Base-by-base conservation (phyloP, 2,329 filamentous ascomycete species). In the Diaporthe sp. region DNA sequence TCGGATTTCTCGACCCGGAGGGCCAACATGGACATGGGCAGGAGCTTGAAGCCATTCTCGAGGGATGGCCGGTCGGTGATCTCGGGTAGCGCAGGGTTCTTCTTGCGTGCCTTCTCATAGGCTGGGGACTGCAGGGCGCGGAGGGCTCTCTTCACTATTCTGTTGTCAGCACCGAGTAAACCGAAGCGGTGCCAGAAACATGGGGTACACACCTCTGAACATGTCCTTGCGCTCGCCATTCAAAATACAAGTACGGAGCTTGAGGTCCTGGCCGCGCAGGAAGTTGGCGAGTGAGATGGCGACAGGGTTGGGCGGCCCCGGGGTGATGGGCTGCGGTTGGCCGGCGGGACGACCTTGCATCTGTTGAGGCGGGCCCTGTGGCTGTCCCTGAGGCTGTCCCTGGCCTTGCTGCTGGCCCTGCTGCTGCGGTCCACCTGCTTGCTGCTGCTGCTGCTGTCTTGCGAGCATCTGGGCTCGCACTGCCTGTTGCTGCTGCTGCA, bases 161-260 rank as follows among this genome's bases (percentile, higher is more conserved):
- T 31, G 31, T 31, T 8, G 73, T 79, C 75, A 81, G 76, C 67
- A 75, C 62, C 59, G 28, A 61, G 28, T 53, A 49, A 22, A 65
- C 34, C 57, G 22, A 58, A n/a, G 65, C 61, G 58, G 31, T 28
- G 9, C 10, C n/a, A 39, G 58, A 6, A 6, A 55, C 17, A 15
- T 2, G 25, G 12, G 25, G 9, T 3, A 57, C 71, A 68, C 88
- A 96, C 95, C 95, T 89, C 93, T 94, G 86, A 99, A 98, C 94
- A 99, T 97, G 79, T 99, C 96, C 86, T 98, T 98, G 81, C 97
- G 92, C 89, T 98, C 96, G 81, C 97, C 97, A 79, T 98, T 96
- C 78, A 98, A 90, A 78, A 99, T 97, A 83, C 94, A 96, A 25
- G 96, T 98, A 78, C 97, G 90, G 25, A 91, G 89, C 89, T 99